Base-by-base conservation (phyloP, 495 filamentous ascomycete genomes). In the Aspergillus diversus region DNA sequence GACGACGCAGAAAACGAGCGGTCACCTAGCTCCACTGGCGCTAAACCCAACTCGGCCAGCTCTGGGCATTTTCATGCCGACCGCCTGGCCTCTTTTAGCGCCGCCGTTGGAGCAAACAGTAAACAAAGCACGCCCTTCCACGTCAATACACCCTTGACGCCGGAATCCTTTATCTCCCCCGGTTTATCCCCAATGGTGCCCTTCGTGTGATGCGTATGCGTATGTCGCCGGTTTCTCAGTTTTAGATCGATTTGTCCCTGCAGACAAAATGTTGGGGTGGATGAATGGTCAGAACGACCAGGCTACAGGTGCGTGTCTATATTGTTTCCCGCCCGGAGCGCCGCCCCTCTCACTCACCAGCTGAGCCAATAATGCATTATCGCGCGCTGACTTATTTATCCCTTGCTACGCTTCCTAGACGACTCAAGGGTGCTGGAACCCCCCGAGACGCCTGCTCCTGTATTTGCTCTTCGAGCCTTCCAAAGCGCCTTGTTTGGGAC, bases 381-480 rank as follows among this genome's bases (percentile, higher is more conserved):
- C 34, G 53, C 64, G 59, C 59, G 55, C 69, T 69, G 57, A 68
- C 64, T 63, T 58, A 63, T 60, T 65, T 57, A 60, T 51, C 52
- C 33, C 17, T 55, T 43, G 43, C 54, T 57, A 60, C 31, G 53
- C 37, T 48, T 39, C 37, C 53, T 33, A 80, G 77, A 76, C 62
- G 70, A 73, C 63, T 75, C 77, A 34, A 77, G 69, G 62, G 60
- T 76, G 37, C 59, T 72, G 51, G 92, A 97, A 49, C 81, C 84
- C 7, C 95, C 94, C 61, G 92, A 97, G 64, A 98, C 95, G 6
- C 96, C 95, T 11, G 96, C 92, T 32, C 92, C 93, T 27, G 85
- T 97, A 2, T 98, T 99, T 78, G 94, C 93, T 12, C 86, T 95
- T 60, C 92, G 93, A 68, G 96, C 95, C 16, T 87, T 98, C 75